Evolutionary conservation across 805 yeast species (phyloP).

Genomic region (Kuraishia molischiana): DNA sequence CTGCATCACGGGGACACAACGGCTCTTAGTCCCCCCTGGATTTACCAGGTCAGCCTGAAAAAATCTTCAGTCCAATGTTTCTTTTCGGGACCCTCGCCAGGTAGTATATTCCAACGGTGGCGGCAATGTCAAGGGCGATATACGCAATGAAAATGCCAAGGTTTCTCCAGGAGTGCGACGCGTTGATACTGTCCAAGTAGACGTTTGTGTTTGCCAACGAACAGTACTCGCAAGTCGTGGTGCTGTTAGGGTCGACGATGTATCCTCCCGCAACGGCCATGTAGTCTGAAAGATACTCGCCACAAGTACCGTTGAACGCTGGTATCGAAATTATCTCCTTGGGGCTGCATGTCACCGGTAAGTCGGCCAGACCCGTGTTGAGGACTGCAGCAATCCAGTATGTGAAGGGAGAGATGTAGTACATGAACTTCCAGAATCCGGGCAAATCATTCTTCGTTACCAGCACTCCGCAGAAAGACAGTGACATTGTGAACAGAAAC

Average conservation of each 20-base stretch:
- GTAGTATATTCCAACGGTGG: conserved; percentile 19
- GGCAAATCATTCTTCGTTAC: conserved; percentile 28
- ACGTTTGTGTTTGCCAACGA: conserved; percentile 45
- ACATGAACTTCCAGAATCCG: conserved; percentile 80
- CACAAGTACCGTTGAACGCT: conserved; percentile 48
- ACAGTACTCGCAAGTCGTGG: conserved; percentile 52
- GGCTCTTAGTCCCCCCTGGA: too few species aligned
- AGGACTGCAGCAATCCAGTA: conserved; percentile 50
- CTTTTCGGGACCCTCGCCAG: conserved; percentile 29
- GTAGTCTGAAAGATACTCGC: conserved; percentile 34
- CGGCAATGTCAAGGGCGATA: conserved; percentile 22
- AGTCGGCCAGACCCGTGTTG: conserved; percentile 44
- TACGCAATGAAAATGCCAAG: conserved; percentile 35
- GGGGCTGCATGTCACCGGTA: conserved; percentile 33
- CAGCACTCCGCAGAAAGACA: conserved; percentile 74
- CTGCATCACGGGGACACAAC: too few species aligned
- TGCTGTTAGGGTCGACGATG: conserved; percentile 28
- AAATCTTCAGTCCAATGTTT: background rate
- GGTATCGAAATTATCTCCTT: conserved; percentile 44
- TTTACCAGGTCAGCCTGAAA: too few species aligned
- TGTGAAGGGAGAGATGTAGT: conserved; percentile 61
- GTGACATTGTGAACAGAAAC: conserved; percentile 47
- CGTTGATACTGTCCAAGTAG: conserved; percentile 37
- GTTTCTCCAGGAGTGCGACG: conserved; percentile 33
- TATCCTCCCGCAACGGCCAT: conserved; percentile 36